These are phyloP conservation scores for Spergularia bocconei DNA, from an alignment of 148 eudicot species.

Conservation along the genomic window DNA sequence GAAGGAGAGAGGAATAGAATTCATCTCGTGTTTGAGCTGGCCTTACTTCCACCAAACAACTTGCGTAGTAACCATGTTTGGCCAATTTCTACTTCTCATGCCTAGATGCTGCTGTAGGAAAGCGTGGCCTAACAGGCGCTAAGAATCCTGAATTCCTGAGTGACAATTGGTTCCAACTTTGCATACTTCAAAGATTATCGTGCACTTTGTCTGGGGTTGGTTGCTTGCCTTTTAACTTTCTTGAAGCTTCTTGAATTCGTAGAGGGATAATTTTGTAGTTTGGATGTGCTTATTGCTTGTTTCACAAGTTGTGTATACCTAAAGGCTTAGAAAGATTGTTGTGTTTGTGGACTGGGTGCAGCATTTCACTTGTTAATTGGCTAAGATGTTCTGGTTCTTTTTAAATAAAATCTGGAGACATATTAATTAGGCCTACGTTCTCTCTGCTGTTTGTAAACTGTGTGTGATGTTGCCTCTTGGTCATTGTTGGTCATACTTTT, in stretches of 20 bases:
- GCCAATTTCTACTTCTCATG: no score
- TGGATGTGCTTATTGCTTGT: not conserved
- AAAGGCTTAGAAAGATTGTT: not conserved
- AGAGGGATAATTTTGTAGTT: not conserved
- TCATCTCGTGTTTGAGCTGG: no score
- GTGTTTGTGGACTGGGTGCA: not conserved
- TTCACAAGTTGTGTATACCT: not conserved
- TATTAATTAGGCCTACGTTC: not conserved
- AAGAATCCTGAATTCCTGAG: no score
- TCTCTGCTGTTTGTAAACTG: not conserved
- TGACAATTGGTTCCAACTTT: no score
- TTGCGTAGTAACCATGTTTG: no score
- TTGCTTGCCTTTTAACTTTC: not conserved
- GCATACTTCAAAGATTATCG: no score
- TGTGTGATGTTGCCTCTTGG: not conserved
- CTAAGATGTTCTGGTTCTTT: not conserved
- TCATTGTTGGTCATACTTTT: not conserved
- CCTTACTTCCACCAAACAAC: no score
- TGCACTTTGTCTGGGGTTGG: no score
- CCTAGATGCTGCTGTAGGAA: no score
- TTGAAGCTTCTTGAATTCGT: not conserved
- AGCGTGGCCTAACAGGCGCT: no score
- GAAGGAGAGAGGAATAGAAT: no score
- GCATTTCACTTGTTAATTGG: not conserved
- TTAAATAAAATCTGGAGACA: not conserved